Percentiles rank a stretch among this genome's conserved stretches.
These are phyloP conservation scores for Rosa hybrid DNA, from an alignment of 331 rosid species.

Conservation along the genomic window DNA sequence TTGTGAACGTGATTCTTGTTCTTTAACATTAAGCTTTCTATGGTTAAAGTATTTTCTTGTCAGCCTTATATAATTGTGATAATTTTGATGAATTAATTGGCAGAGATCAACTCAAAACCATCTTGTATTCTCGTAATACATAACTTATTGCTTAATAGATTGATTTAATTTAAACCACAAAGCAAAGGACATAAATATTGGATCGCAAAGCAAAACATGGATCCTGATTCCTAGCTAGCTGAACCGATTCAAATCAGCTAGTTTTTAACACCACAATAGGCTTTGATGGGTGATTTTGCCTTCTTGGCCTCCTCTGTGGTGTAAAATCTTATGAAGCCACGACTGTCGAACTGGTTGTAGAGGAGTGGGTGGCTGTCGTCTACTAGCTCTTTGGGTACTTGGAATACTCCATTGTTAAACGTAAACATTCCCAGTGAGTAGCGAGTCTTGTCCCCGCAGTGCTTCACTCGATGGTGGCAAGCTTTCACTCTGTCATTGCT, in stretches of 20 bases:
- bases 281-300: constrained; percentile 4
- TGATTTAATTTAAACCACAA: neutral
- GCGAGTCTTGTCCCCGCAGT: constrained; percentile 14
- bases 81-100: no score
- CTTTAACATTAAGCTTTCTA: no score
- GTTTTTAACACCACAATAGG: constrained; percentile 18
- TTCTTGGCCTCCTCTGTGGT: neutral
- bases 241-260: neutral
- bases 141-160: neutral
- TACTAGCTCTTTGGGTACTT: constrained; percentile 17
- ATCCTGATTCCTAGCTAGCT: no score
- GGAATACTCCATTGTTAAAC: constrained; percentile 21
- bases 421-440: constrained; percentile 22
- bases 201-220: no score
- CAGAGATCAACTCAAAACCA: no score
- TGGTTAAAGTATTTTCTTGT: no score
- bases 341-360: constrained; percentile 4
- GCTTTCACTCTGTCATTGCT: constrained; percentile 31
- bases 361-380: constrained; percentile 15
- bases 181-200: neutral
- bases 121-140: no score
- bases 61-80: no score
- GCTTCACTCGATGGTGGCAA: constrained; percentile 23
- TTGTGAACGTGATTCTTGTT: no score
- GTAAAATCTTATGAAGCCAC: constrained; percentile 20